Base-by-base conservation (phyloP, 2,329 filamentous ascomycete species). In the Diplodia mutila region DNA sequence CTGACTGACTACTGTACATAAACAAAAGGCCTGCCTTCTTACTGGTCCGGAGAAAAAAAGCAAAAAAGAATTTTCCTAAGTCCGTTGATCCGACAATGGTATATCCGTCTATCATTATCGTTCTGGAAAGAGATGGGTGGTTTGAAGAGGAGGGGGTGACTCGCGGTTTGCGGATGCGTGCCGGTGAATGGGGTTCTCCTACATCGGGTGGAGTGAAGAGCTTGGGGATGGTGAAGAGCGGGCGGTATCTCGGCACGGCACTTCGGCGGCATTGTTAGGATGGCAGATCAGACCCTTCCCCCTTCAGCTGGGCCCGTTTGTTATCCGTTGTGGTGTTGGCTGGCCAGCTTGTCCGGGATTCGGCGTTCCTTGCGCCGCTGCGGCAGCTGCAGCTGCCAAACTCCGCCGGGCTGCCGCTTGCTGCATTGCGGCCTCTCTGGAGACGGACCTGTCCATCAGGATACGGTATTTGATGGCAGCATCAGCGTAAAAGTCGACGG, bases 401-500 rank as follows among this genome's bases (percentile, higher is more conserved):
- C 9, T 61, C 46, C 65, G 53, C 21, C 65, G 53, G 4, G 65
- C 65, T 66, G 70, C 34, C 5, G 59, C 66, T 65, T 77, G 76
- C 70, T 81, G 80, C 64, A 77, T 77, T 48, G 75, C 77, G 68
- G 77, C 79, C 71, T 77, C 76, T 72, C 65, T 79, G 48, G 66
- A 67, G n/a, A 63, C 55, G 6, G 57, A 53, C n/a, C 66, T 53
- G 27, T 67, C 77, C 37, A 79, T 77, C 84, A 85, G 76, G 80
- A 85, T 75, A 77, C 86, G 83, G 73, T 87, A 86, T 66, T 83
- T 81, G 79, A 87, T 87, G 73, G 86, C 84, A 68, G 85, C 77
- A 66, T 84, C 83, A 70, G 85, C 84, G 66, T 83, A 87, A 73
- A 90, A 91, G 75, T 97, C 93, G 68, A 94, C 85, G 66, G 90